phyloP scores from a whole-genome alignment of 257 asterid genomes.

The Vinca minor region DNA sequence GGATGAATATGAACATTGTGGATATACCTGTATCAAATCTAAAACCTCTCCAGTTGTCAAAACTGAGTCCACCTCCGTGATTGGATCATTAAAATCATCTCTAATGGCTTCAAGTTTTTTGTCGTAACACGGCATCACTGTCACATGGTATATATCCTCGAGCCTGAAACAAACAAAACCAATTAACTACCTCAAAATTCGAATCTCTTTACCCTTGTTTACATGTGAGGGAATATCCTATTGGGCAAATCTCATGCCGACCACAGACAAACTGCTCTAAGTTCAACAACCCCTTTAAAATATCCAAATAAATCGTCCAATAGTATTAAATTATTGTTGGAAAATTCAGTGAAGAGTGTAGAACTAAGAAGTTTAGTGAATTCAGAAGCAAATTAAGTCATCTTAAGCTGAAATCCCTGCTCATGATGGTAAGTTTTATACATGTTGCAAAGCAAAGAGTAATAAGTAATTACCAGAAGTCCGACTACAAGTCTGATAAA shows the following conservation, averaged over 20 bases:
- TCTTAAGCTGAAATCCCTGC: not conserved
- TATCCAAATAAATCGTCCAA: not conserved
- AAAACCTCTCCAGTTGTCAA: slow-evolving; percentile 92
- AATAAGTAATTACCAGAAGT: not conserved
- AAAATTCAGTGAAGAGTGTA: not conserved
- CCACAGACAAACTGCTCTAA: not conserved
- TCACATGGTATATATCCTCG: slow-evolving; percentile 87
- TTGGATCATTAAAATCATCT: slow-evolving; percentile 74
- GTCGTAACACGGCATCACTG: slow-evolving; percentile 99
- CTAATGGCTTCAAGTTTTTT: slow-evolving; percentile 97
- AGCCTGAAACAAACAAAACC: slow-evolving; percentile 41
- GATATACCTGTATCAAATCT: slow-evolving; percentile 73
- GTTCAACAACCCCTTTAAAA: not conserved
- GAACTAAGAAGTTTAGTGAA: not conserved
- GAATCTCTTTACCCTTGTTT: not conserved
- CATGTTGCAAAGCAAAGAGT: not conserved
- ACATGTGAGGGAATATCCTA: not conserved
- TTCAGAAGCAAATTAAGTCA: not conserved
- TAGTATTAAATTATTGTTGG: not conserved
- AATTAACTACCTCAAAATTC: slow-evolving; percentile 18
- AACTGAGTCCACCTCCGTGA: slow-evolving; percentile 85
- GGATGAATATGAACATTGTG: not conserved
- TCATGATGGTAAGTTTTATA: not conserved
- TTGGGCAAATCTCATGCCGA: not conserved
- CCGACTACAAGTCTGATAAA: not conserved